A percentile compares a stretch with the other conserved stretches of the same genome.
These are phyloP conservation scores for Exobasidium cylindrosporum DNA, from an alignment of 1,284 basidiomycete genomes.

Conservation along the genomic window DNA sequence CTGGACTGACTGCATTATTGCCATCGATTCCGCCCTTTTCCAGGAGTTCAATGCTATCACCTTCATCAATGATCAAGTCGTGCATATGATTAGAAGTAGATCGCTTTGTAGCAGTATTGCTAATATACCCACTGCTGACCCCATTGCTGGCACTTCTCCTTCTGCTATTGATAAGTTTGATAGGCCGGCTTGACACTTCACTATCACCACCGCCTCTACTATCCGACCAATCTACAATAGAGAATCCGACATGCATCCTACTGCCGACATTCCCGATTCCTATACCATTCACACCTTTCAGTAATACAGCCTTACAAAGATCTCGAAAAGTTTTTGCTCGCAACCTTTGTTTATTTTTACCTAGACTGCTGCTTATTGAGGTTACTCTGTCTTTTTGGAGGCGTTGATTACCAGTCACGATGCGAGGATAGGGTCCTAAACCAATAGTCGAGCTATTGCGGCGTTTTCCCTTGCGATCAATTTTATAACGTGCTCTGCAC, in stretches of 20 bases:
- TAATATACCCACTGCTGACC: neutral
- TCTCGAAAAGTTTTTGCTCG: slow-evolving; percentile 9
- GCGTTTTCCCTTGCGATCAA: neutral
- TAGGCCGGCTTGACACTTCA: neutral
- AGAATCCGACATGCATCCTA: too few relatives aligned
- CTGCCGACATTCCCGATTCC: too few relatives aligned
- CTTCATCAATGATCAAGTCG: neutral
- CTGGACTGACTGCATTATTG: neutral
- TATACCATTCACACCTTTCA: neutral
- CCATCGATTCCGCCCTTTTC: slow-evolving; percentile 7
- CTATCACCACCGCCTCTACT: neutral
- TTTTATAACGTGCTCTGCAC: neutral
- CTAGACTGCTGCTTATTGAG: neutral
- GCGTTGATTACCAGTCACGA: neutral
- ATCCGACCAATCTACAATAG: too few relatives aligned
- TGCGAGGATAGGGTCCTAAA: neutral
- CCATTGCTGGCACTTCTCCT: neutral
- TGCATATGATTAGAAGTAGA: neutral
- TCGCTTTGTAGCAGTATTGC: neutral
- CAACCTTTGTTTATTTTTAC: neutral
- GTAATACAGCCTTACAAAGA: slow-evolving; percentile 3
- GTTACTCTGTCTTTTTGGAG: neutral
- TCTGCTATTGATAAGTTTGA: neutral
- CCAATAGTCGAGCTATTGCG: neutral
- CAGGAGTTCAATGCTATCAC: neutral